phyloP scores from a whole-genome alignment of 2,329 filamentous ascomycete species.

The Fusarium abutilonis region DNA sequence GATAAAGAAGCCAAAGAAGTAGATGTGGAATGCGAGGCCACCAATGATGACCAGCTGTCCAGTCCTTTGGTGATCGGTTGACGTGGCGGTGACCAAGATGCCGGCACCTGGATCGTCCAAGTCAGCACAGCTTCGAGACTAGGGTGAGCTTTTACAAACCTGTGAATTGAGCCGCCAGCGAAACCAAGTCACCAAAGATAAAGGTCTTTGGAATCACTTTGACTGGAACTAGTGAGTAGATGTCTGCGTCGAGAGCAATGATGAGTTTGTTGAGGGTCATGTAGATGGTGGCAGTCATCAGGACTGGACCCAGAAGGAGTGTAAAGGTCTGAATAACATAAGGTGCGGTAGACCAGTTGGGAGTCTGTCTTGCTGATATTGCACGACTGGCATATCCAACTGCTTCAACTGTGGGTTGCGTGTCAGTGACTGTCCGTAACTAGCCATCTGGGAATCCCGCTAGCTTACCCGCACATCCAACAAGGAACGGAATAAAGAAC shows the following conservation, averaged over 20 bases:
- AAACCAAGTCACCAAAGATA: slow-evolving; percentile 58
- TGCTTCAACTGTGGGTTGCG: slow-evolving; percentile 32
- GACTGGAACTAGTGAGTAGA: slow-evolving; percentile 53
- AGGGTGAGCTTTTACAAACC: neutral
- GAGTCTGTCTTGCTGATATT: slow-evolving; percentile 53
- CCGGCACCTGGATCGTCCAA: slow-evolving; percentile 23
- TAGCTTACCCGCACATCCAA: slow-evolving; percentile 58
- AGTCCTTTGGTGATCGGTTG: slow-evolving; percentile 35
- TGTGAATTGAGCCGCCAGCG: slow-evolving; percentile 47
- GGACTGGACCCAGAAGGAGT: slow-evolving; percentile 49
- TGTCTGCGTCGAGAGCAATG: slow-evolving; percentile 48
- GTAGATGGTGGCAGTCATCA: slow-evolving; percentile 57
- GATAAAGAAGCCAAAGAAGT: slow-evolving; percentile 64
- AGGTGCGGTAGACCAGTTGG: slow-evolving; percentile 45
- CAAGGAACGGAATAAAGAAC: slow-evolving; percentile 61
- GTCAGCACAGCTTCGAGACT: neutral
- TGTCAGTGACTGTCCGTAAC: neutral
- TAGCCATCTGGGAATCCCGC: neutral
- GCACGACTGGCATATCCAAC: slow-evolving; percentile 58
- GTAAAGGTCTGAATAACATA: slow-evolving; percentile 53
- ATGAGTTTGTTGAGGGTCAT: slow-evolving; percentile 57
- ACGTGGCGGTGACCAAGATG: slow-evolving; percentile 27
- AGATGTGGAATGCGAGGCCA: slow-evolving; percentile 63
- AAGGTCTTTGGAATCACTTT: slow-evolving; percentile 60
- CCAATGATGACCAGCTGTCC: slow-evolving; percentile 60